Percentiles rank a stretch among this genome's conserved stretches.
Evolutionary conservation across 2,329 filamentous ascomycete genomes (phyloP).

Genomic region (Aspergillus floridensis): DNA sequence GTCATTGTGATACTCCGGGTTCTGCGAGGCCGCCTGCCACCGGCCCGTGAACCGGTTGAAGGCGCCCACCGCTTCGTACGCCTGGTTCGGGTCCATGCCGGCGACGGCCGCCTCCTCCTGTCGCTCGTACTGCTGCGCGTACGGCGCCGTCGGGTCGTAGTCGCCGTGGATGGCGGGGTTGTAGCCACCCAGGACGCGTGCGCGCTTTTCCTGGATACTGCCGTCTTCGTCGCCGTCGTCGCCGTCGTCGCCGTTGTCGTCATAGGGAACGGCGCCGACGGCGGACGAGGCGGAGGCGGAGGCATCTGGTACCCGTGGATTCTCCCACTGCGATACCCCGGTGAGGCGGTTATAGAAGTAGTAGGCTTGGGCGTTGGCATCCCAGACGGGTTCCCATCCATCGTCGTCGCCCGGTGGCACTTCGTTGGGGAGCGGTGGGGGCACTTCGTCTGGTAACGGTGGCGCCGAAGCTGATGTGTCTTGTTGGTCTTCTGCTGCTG

Average conservation of each 20-base stretch:
- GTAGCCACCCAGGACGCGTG: conserved; percentile 68
- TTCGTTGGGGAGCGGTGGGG: conserved; percentile 52
- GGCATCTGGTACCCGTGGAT: conserved; percentile 67
- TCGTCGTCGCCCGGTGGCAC: conserved; percentile 57
- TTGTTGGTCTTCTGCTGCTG: conserved; percentile 15
- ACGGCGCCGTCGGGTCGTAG: conserved; percentile 95
- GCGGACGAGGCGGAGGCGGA: conserved; percentile 27
- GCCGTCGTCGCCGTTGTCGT: not conserved
- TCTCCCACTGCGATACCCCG: conserved; percentile 75
- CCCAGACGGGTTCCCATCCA: conserved; percentile 82
- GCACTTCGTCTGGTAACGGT: conserved; percentile 42
- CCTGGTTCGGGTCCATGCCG: conserved; percentile 41
- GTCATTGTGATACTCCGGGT: conserved; percentile 75
- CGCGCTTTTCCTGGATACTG: not conserved
- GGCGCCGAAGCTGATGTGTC: conserved; percentile 30
- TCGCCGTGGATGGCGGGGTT: conserved; percentile 94
- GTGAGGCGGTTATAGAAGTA: conserved; percentile 87
- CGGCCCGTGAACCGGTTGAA: conserved; percentile 91
- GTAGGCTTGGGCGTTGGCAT: conserved; percentile 64
- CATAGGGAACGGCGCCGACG: conserved; percentile 17
- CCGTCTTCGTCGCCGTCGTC: not conserved
- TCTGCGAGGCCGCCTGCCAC: conserved; percentile 68
- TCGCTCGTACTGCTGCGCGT: conserved; percentile 62
- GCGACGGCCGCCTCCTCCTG: conserved; percentile 32
- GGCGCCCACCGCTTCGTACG: conserved; percentile 67